Conservation (phyloP, 257 asterid species). For the Gentiana macrophylla region DNA sequence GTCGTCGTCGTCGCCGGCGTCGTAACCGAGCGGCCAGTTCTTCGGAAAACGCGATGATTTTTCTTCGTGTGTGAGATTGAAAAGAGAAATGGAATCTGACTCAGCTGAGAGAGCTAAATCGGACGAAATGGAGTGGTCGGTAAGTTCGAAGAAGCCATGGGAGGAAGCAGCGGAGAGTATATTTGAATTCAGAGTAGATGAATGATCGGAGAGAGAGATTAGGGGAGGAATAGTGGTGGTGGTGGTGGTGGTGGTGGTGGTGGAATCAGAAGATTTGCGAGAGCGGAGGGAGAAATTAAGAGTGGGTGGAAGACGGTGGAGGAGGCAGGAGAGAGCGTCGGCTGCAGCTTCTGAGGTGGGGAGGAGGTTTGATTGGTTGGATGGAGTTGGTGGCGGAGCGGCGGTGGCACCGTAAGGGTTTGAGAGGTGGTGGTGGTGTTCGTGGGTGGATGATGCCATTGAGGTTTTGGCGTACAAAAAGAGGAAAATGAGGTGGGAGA, state of each 20-base stretch:
- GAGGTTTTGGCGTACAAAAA: not conserved
- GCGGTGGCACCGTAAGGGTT: conserved; percentile 30
- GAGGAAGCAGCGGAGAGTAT: conserved; percentile 38
- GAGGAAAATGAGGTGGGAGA: too few species aligned
- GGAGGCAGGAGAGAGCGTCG: conserved; percentile 43
- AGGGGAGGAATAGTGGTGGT: conserved; percentile 24
- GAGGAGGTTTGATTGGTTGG: conserved; percentile 23
- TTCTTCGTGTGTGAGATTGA: conserved; percentile 22
- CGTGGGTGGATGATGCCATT: conserved; percentile 42
- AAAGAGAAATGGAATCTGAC: conserved; percentile 24
- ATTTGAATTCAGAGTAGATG: conserved; percentile 19
- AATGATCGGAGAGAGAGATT: conserved; percentile 34
- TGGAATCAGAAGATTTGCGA: conserved; percentile 14
- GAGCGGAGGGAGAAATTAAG: conserved; percentile 39
- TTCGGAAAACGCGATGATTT: conserved; percentile 32
- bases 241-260: conserved; percentile 17
- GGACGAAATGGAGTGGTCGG: conserved; percentile 37
- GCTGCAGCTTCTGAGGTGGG: conserved; percentile 20
- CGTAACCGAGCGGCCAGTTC: conserved; percentile 73
- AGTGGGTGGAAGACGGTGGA: conserved; percentile 57
- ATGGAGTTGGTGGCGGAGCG: conserved; percentile 80
- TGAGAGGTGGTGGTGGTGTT: conserved; percentile 31
- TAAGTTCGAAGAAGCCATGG: conserved; percentile 64
- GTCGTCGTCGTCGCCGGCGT: conserved; percentile 14
- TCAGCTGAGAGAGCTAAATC: conserved; percentile 37